Base-by-base conservation (phyloP, 2,329 filamentous ascomycete species). In the Beauveria australis region DNA sequence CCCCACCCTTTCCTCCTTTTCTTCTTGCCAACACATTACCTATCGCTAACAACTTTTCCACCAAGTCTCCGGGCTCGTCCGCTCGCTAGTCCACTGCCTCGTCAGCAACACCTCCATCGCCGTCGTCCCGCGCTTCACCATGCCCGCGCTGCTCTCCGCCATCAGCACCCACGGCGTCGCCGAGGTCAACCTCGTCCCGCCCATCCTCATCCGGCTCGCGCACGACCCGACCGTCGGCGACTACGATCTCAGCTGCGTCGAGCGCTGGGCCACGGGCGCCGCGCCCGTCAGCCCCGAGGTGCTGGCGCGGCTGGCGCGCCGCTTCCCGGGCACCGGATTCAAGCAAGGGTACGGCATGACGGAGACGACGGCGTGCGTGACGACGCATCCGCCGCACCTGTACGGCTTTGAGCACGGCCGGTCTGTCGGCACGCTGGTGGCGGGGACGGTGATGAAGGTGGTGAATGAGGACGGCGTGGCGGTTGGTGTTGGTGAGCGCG, bases 341-440 rank as follows among this genome's bases (percentile, higher is more conserved):
- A 66, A 63, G 30, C 67, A 68, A 28, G 61, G 91, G 74, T 96
- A 95, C 69, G 91, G 91, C 48, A 94, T 94, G 91, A 96, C 91
- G 1, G 91, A 96, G 74, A 94, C 91, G 0, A 81, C 79, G 33
- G 76, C 83, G 73, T 81, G 81, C 51, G 93, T 94, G 87, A 92
- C 89, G 0, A 78, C 85, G 0, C 91, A 94, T 67, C 85, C 89
- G 0, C 76, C 89, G 0, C 81, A 82, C 30, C 88, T 87, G 71
- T 79, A 90, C 28, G 86, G 22, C 37, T 67, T 54, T 14, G 53
- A 63, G 12, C 62, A 66, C 24, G 64, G 33, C 3, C 22, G 64
- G 6, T 59, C 33, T 0, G 66, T 57, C 0, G 65, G 66, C 0
- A 64, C 57, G 26, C 41, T 67, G 2, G 53, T 68, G 3, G 63